Conservation (phyloP, 371 early-diverging fungal genomes). For the Lichtheimia hyalospora region DNA sequence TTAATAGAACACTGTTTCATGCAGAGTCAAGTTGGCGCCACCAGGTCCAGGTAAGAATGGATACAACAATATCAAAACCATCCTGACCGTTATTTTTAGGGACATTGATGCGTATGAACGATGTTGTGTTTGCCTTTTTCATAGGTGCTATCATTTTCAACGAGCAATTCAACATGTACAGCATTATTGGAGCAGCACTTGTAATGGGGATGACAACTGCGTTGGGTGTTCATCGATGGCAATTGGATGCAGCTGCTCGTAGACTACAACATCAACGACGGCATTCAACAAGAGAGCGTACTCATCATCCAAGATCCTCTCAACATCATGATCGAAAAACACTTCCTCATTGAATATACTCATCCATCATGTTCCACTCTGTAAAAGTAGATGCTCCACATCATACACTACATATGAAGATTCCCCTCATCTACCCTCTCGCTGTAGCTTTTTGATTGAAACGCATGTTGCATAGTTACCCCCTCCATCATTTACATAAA, state of each 20-base stretch:
- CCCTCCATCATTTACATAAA: too few relatives aligned
- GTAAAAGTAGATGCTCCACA: too few relatives aligned
- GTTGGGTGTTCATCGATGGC: slow-evolving; percentile 67
- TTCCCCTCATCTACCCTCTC: too few relatives aligned
- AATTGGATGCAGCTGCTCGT: background rate
- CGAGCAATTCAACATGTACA: slow-evolving; percentile 59
- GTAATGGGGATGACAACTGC: slow-evolving; percentile 70
- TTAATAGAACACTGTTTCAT: background rate
- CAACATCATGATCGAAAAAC: too few relatives aligned
- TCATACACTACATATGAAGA: too few relatives aligned
- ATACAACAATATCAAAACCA: too few relatives aligned
- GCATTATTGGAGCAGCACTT: slow-evolving; percentile 61
- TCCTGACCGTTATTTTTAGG: slow-evolving; percentile 16
- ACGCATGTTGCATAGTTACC: too few relatives aligned
- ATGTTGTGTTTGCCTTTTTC: slow-evolving; percentile 80
- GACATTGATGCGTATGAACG: slow-evolving; percentile 79
- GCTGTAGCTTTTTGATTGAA: too few relatives aligned
- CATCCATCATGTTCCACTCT: too few relatives aligned
- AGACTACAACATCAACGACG: background rate
- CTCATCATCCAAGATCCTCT: too few relatives aligned
- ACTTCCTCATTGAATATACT: too few relatives aligned
- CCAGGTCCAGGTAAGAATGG: slow-evolving; percentile 60
- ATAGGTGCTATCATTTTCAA: slow-evolving; percentile 70
- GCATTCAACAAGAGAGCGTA: background rate
- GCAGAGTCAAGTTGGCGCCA: slow-evolving; percentile 68